phyloP scores from a whole-genome alignment of 768 basidiomycete species.

The Paxillus ammoniavirescens region DNA sequence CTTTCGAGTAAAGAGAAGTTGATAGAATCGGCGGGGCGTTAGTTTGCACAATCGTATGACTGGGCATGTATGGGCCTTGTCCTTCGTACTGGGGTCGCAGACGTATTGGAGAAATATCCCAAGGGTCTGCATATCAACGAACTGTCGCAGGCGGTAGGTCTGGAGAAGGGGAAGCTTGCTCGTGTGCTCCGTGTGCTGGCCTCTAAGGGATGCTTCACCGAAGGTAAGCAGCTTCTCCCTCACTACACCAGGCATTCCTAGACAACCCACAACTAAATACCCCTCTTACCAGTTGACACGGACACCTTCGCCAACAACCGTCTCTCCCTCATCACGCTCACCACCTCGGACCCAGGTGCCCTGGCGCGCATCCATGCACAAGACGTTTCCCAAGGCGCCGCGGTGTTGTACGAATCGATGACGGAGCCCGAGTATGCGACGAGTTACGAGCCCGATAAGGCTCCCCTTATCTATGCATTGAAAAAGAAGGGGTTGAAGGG shows the following conservation, averaged over 20 bases:
- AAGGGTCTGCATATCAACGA: constrained; percentile 27
- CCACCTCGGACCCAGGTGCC: constrained; percentile 9
- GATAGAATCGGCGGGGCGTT: not conserved
- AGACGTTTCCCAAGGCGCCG: constrained; percentile 13
- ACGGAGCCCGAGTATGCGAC: constrained; percentile 23
- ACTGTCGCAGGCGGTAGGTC: constrained; percentile 20
- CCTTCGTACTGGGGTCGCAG: constrained; percentile 25
- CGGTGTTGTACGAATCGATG: constrained; percentile 24
- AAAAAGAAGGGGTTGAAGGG: constrained; percentile 15
- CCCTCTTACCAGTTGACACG: constrained; percentile 15
- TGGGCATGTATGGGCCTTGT: constrained; percentile 27
- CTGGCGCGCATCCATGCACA: constrained; percentile 6
- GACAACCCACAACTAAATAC: not conserved
- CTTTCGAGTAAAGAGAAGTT: not conserved
- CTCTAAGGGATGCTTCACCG: constrained; percentile 29
- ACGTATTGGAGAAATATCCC: constrained; percentile 23
- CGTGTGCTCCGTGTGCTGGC: constrained; percentile 32
- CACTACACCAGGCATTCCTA: not conserved
- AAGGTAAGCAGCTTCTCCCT: constrained; percentile 15
- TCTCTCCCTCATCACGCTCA: constrained; percentile 28
- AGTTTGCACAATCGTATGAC: constrained; percentile 22
- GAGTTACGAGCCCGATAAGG: constrained; percentile 21
- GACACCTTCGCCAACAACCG: constrained; percentile 34
- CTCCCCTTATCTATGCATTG: constrained; percentile 20
- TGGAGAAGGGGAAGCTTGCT: constrained; percentile 29